Conservation (phyloP, 768 basidiomycete genomes). For the Megacollybia marginata region DNA sequence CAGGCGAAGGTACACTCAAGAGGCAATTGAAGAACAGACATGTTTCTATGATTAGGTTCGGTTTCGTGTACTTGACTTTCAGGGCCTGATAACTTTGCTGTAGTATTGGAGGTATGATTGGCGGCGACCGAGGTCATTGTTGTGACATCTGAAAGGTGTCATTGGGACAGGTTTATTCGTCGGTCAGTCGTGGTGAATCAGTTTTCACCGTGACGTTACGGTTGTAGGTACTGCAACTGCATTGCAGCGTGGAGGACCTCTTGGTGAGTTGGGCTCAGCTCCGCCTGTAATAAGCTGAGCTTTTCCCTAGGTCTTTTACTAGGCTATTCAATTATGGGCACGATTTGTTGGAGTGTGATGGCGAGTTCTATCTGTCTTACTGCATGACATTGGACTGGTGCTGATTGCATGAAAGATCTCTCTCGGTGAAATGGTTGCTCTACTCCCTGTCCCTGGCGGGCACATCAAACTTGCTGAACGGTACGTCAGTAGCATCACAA, state of each 20-base stretch:
- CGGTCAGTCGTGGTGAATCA: too few relatives aligned
- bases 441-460: slow-evolving; percentile 70
- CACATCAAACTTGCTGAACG: slow-evolving; percentile 79
- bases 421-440: slow-evolving; percentile 70
- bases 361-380: slow-evolving; percentile 33
- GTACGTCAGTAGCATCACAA: slow-evolving; percentile 40
- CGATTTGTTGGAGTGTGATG: slow-evolving; percentile 43
- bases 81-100: background rate
- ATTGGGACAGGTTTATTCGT: slow-evolving; percentile 55
- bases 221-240: slow-evolving; percentile 33
- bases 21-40: slow-evolving; percentile 73
- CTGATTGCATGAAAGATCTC: slow-evolving; percentile 1
- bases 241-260: slow-evolving; percentile 52
- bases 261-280: slow-evolving; percentile 19
- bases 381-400: slow-evolving; percentile 17
- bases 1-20: slow-evolving; percentile 22
- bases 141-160: slow-evolving; percentile 34
- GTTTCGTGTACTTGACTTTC: background rate
- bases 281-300: too few relatives aligned
- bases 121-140: background rate
- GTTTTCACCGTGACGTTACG: too few relatives aligned
- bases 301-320: slow-evolving; percentile 38
- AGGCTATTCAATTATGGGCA: slow-evolving; percentile 59
- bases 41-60: slow-evolving; percentile 73
- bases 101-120: background rate